Percentiles rank a stretch among this genome's conserved stretches.
phyloP scores from a whole-genome alignment of 345 rosid genomes.

The Salix exigua region DNA sequence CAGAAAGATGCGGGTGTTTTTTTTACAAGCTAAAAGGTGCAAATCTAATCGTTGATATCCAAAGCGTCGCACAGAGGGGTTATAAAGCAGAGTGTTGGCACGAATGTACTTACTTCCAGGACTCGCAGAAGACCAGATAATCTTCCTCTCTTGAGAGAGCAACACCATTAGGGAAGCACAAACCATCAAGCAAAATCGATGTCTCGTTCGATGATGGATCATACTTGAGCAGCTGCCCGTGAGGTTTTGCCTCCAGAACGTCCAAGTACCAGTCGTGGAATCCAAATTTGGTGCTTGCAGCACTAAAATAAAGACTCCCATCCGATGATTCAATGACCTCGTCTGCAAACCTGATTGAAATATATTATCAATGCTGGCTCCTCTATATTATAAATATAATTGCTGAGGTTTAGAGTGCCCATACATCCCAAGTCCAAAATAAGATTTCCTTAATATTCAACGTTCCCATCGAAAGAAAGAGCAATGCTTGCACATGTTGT shows the following conservation, averaged over 20 bases:
- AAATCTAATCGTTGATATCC: too few relatives aligned
- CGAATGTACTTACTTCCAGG: constrained; percentile 35
- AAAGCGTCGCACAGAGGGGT: not conserved
- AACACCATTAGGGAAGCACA: constrained; percentile 48
- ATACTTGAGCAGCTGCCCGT: constrained; percentile 51
- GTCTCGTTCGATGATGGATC: constrained; percentile 39
- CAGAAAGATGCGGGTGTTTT: not conserved
- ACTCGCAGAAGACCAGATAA: constrained; percentile 43
- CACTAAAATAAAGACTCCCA: constrained; percentile 48
- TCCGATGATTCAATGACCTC: constrained; percentile 55
- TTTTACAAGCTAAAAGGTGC: not conserved
- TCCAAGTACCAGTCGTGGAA: constrained; percentile 39
- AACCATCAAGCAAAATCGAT: constrained; percentile 30
- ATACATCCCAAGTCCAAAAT: too few relatives aligned
- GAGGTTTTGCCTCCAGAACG: constrained; percentile 48
- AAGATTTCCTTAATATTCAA: too few relatives aligned
- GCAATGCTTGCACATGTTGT: too few relatives aligned
- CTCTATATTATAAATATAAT: too few relatives aligned
- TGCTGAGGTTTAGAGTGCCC: too few relatives aligned
- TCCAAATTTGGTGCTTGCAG: constrained; percentile 45
- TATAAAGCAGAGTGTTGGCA: not conserved
- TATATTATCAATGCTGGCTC: not conserved
- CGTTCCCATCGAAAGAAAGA: too few relatives aligned
- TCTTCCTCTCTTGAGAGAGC: constrained; percentile 44
- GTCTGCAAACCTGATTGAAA: constrained; percentile 42